phyloP scores from a whole-genome alignment of 805 yeast species.

The Starmerella stigmatis region DNA sequence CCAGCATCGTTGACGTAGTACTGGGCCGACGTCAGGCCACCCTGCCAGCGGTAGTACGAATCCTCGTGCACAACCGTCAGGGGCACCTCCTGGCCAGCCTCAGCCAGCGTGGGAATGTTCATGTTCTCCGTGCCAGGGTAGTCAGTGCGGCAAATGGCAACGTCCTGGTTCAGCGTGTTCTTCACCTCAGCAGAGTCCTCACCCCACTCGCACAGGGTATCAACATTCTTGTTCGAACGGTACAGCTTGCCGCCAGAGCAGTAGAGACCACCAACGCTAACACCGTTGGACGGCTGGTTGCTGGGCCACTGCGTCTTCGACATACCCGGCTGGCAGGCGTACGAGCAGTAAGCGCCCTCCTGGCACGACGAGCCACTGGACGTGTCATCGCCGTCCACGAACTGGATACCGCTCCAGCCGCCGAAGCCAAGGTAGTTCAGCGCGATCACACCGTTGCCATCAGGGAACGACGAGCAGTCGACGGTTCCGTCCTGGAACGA shows the following conservation, averaged over 20 bases:
- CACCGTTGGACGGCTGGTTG: conserved; percentile 76
- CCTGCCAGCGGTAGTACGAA: conserved; percentile 71
- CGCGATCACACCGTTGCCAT: conserved; percentile 74
- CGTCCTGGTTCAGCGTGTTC: conserved; percentile 49
- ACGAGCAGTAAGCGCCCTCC: conserved; percentile 92
- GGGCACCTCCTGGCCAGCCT: conserved; percentile 53
- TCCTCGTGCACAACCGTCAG: conserved; percentile 72
- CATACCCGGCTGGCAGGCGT: conserved; percentile 98
- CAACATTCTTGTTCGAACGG: conserved; percentile 59
- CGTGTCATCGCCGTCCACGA: conserved; percentile 44
- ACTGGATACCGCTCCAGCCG: conserved; percentile 72
- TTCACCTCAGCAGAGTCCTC: conserved; percentile 55
- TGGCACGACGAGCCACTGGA: conserved; percentile 55
- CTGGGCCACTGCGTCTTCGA: conserved; percentile 98
- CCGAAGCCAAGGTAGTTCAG: conserved; percentile 65
- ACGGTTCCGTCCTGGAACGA: conserved; percentile 64
- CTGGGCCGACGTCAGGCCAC: conserved; percentile 80
- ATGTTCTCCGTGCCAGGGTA: conserved; percentile 99
- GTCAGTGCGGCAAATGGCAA: conserved; percentile 95
- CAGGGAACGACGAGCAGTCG: conserved; percentile 60
- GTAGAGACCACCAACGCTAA: conserved; percentile 83
- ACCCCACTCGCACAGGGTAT: conserved; percentile 85
- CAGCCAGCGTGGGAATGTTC: conserved; percentile 83
- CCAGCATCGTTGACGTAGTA: conserved; percentile 97
- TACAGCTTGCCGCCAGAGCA: conserved; percentile 79